A percentile compares a stretch with the other conserved stretches of the same genome.
Evolutionary conservation across 78 protist genomes (phyloP).

Genomic region (Creolimax fragrantissima): DNA sequence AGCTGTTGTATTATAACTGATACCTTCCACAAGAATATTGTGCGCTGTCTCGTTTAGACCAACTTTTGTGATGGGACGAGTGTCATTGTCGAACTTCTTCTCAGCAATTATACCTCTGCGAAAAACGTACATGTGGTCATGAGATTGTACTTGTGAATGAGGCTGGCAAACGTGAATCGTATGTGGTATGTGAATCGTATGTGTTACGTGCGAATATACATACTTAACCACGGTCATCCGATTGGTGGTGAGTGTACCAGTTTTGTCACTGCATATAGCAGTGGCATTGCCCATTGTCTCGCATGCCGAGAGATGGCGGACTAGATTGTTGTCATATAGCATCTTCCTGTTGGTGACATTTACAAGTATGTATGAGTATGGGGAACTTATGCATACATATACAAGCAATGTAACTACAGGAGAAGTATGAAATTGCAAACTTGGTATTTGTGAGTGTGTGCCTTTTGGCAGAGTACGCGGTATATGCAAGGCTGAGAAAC

Average conservation of each 20-base stretch:
- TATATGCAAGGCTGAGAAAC: too few species aligned
- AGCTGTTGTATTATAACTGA: slow-evolving; percentile 50
- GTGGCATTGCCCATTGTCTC: slow-evolving; percentile 90
- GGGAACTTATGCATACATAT: too few species aligned
- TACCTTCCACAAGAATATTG: background rate
- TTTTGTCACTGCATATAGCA: slow-evolving; percentile 63
- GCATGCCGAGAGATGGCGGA: slow-evolving; percentile 88
- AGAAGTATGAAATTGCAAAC: too few species aligned
- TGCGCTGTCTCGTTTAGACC: background rate
- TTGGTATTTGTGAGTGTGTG: too few species aligned
- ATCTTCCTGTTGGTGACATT: slow-evolving; percentile 63
- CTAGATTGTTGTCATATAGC: slow-evolving; percentile 90
- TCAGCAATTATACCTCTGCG: background rate
- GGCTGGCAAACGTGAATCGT: too few species aligned
- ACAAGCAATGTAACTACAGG: too few species aligned
- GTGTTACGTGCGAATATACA: too few species aligned
- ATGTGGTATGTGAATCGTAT: too few species aligned
- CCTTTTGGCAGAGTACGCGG: too few species aligned
- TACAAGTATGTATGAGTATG: too few species aligned
- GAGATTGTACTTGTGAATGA: too few species aligned
- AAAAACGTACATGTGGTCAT: too few species aligned
- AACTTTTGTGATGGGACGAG: background rate
- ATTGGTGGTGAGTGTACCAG: slow-evolving; percentile 82
- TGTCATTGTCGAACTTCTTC: background rate
- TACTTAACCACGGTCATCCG: slow-evolving; percentile 81